phyloP scores from a whole-genome alignment of 208 protist genomes.

The Naegleria lovaniensis region DNA sequence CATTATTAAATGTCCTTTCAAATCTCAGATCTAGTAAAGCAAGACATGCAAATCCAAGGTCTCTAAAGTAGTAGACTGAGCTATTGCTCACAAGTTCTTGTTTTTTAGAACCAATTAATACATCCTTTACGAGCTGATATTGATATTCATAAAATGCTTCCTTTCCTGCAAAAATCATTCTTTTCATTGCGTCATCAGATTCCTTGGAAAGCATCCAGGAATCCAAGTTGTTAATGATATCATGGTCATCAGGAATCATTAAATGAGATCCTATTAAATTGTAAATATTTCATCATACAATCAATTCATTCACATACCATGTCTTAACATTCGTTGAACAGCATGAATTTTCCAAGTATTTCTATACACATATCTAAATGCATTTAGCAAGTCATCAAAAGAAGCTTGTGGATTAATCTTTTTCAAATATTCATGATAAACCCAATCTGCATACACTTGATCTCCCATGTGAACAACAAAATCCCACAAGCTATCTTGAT shows the following conservation, averaged over 20 bases:
- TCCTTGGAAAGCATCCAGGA: background rate
- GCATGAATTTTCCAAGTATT: background rate
- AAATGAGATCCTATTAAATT: background rate
- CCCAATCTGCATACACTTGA: background rate
- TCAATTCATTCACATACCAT: no score
- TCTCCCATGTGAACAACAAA: background rate
- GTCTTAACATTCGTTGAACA: background rate
- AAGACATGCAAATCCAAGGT: background rate
- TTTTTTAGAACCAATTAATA: background rate
- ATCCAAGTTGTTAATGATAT: conserved; percentile 12
- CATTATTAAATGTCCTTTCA: background rate
- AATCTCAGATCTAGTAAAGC: background rate
- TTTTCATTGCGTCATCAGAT: background rate
- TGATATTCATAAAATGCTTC: conserved; percentile 19
- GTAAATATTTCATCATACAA: no score
- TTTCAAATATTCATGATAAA: background rate
- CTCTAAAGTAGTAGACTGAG: background rate
- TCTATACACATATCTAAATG: conserved; percentile 2
- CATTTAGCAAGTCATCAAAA: background rate
- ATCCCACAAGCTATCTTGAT: background rate
- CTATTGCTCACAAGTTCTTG: background rate
- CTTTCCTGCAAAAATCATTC: background rate
- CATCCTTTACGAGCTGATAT: background rate
- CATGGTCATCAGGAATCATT: conserved; percentile 23
- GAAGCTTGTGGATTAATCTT: background rate